Base-by-base conservation (phyloP, 257 asterid species). In the Przewalskia tangutica region DNA sequence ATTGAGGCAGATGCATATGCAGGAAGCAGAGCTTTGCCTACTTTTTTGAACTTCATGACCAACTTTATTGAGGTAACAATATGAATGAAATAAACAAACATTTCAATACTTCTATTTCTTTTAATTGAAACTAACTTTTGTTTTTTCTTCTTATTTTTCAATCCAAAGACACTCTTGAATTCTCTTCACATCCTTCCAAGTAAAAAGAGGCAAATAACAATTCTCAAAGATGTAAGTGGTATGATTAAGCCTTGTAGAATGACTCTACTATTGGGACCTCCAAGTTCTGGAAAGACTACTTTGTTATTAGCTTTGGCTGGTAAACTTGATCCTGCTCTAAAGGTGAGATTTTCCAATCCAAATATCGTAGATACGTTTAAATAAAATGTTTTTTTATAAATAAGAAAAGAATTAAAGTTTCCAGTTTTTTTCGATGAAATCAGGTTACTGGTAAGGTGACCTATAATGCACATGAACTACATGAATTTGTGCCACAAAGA, bases 181-280 rank as follows among this genome's bases (percentile, higher is more conserved):
- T 34, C 51, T 67, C 88, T 92, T 10, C 92, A 84, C 56, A 56
- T 92, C 66, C 83, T 86, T 58, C 90, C 91, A 6, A 90, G 82
- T 63, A 82, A 86, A 85, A 92, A 89, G 89, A 90, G 83, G 82
- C 86, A 88, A 0, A n/a, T 92, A 0, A 71, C 90, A 10, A 92
- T 92, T 34, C 92, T 92, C 48, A 82, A 76, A 23, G 92, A 91
- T 86, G 89, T 87, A 4, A 89, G 91, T 81, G 97, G 95, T 55
- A 86, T 89, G 40, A 88, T 92, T 82, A 92, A 89, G 76, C 93
- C 97, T 11, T 84, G 93, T 80, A 84, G 91, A 80, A 83, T 92
- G 92, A 91, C 95, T 38, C 81, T 92, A 68, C 91, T 92, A 40
- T 84, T 92, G 84, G 97, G 97, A n/a, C 97, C 97, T 85, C 97